Evolutionary conservation across 2,329 filamentous ascomycete species (phyloP).

Genomic region (Penicillium sp.): DNA sequence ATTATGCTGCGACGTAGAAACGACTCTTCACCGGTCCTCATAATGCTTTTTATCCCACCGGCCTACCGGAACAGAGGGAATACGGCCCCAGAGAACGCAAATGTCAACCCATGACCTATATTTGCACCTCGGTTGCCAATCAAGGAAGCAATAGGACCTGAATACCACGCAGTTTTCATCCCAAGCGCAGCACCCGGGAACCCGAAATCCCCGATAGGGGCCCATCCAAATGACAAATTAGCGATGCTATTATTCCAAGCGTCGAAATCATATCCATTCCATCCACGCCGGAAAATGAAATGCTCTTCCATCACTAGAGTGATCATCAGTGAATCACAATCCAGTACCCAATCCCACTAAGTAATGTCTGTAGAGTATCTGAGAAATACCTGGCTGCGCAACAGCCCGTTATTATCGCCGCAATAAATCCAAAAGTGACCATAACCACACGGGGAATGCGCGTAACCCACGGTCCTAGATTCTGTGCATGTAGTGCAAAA

Average conservation of each 20-base stretch:
- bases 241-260: slow-evolving; percentile 32
- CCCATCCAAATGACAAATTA: slow-evolving; percentile 35
- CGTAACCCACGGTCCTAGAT: slow-evolving; percentile 35
- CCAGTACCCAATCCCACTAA: slow-evolving; percentile 51
- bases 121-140: slow-evolving; percentile 34
- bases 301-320: slow-evolving; percentile 36
- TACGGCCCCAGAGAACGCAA: slow-evolving; percentile 28
- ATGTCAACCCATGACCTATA: slow-evolving; percentile 36
- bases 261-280: slow-evolving; percentile 34
- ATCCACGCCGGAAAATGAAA: slow-evolving; percentile 33
- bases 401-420: slow-evolving; percentile 34
- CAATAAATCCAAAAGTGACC: slow-evolving; percentile 35
- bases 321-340: slow-evolving; percentile 43
- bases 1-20: background rate
- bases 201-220: slow-evolving; percentile 33
- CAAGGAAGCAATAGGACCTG: slow-evolving; percentile 30
- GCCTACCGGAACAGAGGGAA: slow-evolving; percentile 33
- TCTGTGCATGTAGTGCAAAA: slow-evolving; percentile 36
- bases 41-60: slow-evolving; percentile 31
- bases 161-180: slow-evolving; percentile 38
- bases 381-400: slow-evolving; percentile 33
- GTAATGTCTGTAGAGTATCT: slow-evolving; percentile 45
- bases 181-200: slow-evolving; percentile 34
- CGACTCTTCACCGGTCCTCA: slow-evolving; percentile 19
- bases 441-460: slow-evolving; percentile 32